Evolutionary conservation across 331 rosid genomes (phyloP).

Genomic region (Acacia concinna): DNA sequence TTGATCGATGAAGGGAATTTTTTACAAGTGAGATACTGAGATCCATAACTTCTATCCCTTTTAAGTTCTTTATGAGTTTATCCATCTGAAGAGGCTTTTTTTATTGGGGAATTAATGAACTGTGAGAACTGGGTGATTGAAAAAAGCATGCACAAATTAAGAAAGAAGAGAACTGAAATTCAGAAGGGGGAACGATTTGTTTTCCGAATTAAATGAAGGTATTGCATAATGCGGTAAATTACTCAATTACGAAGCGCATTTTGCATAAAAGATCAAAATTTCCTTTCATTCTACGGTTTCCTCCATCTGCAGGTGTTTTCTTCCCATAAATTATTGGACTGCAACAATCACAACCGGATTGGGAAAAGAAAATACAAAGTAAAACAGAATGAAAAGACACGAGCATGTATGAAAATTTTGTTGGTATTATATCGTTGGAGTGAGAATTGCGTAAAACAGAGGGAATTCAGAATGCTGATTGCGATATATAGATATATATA

Average conservation of each 20-base stretch:
- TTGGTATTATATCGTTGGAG: not conserved
- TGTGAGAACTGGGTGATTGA: not conserved
- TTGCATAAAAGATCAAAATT: not conserved
- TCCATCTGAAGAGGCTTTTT: not conserved
- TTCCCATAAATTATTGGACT: not conserved
- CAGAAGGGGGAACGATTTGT: not conserved
- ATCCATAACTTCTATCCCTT: not conserved
- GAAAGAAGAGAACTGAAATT: not conserved
- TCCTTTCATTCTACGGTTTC: not conserved
- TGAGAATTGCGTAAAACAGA: not conserved
- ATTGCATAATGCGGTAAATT: not conserved
- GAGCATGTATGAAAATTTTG: not conserved
- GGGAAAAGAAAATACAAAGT: not conserved
- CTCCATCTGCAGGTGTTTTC: not conserved
- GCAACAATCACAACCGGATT: not conserved
- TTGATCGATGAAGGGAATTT: not conserved
- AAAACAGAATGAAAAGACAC: not conserved
- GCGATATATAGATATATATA: too few species aligned
- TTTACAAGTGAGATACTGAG: not conserved
- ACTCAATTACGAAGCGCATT: not conserved
- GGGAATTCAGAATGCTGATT: not conserved
- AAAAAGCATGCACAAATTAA: not conserved
- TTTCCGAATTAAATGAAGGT: not conserved
- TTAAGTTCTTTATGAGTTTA: not conserved
- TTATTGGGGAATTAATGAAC: not conserved